Evolutionary conservation across 805 yeast species (phyloP).

Genomic region (Peterozyma toletana): DNA sequence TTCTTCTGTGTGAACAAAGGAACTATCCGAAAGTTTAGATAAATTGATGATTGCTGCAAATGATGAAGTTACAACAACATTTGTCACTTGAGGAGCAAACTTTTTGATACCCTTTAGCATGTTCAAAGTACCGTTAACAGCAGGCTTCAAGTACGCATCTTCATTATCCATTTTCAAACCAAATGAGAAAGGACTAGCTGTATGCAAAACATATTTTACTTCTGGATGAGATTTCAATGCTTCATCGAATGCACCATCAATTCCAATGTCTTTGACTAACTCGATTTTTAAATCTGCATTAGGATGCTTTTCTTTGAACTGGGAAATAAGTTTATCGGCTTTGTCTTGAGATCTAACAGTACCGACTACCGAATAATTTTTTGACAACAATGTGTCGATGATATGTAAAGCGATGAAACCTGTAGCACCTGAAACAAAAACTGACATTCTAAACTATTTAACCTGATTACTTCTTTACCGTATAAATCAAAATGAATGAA

Average conservation of each 20-base stretch:
- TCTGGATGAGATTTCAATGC: constrained; percentile 33
- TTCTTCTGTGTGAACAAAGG: constrained; percentile 16
- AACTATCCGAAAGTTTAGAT: not conserved
- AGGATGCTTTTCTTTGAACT: constrained; percentile 21
- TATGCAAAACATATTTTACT: constrained; percentile 38
- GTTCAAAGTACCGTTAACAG: constrained; percentile 37
- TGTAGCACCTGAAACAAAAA: constrained; percentile 45
- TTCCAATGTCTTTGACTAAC: constrained; percentile 27
- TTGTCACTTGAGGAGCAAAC: constrained; percentile 31
- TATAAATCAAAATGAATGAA: too few species aligned
- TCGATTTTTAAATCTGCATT: constrained; percentile 20
- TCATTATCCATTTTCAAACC: constrained; percentile 29
- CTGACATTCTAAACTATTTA: constrained; percentile 11
- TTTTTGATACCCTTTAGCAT: constrained; percentile 31
- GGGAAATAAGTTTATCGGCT: constrained; percentile 27
- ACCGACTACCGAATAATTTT: constrained; percentile 40
- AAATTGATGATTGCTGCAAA: constrained; percentile 34
- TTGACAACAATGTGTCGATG: constrained; percentile 29
- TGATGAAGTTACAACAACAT: constrained; percentile 44
- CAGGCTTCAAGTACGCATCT: constrained; percentile 37
- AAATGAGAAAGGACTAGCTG: constrained; percentile 40
- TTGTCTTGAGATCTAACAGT: constrained; percentile 39
- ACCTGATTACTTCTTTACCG: too few species aligned
- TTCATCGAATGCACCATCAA: constrained; percentile 38
- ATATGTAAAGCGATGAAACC: constrained; percentile 49